phyloP scores from a whole-genome alignment of 345 rosid species.

The Zanthoxylum bungeanum region DNA sequence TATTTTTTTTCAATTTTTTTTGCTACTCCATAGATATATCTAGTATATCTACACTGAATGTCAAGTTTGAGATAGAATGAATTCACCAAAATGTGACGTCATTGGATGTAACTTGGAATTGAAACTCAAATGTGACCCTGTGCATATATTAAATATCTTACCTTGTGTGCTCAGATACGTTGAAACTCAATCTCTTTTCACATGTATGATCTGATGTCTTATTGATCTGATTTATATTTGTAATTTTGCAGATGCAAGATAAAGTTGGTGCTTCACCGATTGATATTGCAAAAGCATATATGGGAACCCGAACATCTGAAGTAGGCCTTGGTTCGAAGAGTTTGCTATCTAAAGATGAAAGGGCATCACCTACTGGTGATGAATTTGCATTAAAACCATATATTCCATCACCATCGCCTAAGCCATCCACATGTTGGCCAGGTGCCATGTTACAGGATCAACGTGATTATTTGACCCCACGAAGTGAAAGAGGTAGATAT shows the following conservation, averaged over 20 bases:
- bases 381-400: slow-evolving; percentile 40
- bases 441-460: slow-evolving; percentile 70
- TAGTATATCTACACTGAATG: background rate
- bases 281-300: slow-evolving; percentile 81
- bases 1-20: background rate
- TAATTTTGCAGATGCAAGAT: slow-evolving; percentile 27
- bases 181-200: background rate
- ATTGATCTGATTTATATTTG: background rate
- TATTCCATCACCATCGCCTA: slow-evolving; percentile 47
- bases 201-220: slow-evolving; percentile 1
- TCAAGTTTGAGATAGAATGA: background rate
- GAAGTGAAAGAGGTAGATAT: slow-evolving; percentile 53
- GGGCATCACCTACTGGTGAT: slow-evolving; percentile 23
- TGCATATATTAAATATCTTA: background rate
- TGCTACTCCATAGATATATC: background rate
- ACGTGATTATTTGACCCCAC: slow-evolving; percentile 57
- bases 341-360: slow-evolving; percentile 44
- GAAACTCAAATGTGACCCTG: too few species aligned
- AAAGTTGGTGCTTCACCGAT: slow-evolving; percentile 66
- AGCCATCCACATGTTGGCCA: slow-evolving; percentile 78
- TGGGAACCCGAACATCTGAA: slow-evolving; percentile 54
- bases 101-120: background rate
- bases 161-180: background rate
- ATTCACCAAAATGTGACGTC: background rate
- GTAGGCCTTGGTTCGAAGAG: slow-evolving; percentile 43